Percentiles rank a stretch among this genome's conserved stretches.
Evolutionary conservation across 805 yeast genomes (phyloP).

Genomic region (Dipodascus geniculatus): DNA sequence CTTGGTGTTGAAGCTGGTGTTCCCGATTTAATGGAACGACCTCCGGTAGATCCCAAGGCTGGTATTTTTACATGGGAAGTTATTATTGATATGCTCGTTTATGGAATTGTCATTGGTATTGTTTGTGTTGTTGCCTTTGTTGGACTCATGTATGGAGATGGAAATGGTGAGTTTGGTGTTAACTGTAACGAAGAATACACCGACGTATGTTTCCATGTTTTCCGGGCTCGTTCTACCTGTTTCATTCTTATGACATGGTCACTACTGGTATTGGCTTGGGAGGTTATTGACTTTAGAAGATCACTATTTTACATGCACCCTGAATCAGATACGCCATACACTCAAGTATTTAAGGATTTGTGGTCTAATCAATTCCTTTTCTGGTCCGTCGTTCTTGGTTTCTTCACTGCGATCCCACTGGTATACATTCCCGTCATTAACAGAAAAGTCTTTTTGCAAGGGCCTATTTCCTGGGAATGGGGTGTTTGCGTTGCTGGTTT

Average conservation of each 20-base stretch:
- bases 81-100: constrained; percentile 54
- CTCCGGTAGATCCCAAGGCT: constrained; percentile 45
- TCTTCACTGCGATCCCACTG: constrained; percentile 64
- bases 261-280: constrained; percentile 74
- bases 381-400: constrained; percentile 69
- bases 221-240: constrained; percentile 63
- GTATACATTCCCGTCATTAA: constrained; percentile 85
- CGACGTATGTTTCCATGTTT: constrained; percentile 47
- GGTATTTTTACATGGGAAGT: constrained; percentile 57
- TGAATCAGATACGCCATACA: constrained; percentile 46
- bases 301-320: constrained; percentile 66
- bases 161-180: constrained; percentile 51
- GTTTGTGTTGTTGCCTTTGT: constrained; percentile 59
- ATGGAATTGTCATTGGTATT: constrained; percentile 64
- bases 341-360: constrained; percentile 49
- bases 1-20: constrained; percentile 57
- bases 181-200: constrained; percentile 46
- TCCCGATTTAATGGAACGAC: constrained; percentile 49
- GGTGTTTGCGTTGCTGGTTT: constrained; percentile 52
- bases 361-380: constrained; percentile 69
- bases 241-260: constrained; percentile 84
- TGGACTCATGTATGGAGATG: constrained; percentile 53
- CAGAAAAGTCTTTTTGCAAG: constrained; percentile 60
- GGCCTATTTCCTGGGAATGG: constrained; percentile 69
- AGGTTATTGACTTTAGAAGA: constrained; percentile 58